Evolutionary conservation across 371 early-diverging fungal species (phyloP), one percentile per base, ranked within the genome.

Genomic region (Mortierella sp.): DNA sequence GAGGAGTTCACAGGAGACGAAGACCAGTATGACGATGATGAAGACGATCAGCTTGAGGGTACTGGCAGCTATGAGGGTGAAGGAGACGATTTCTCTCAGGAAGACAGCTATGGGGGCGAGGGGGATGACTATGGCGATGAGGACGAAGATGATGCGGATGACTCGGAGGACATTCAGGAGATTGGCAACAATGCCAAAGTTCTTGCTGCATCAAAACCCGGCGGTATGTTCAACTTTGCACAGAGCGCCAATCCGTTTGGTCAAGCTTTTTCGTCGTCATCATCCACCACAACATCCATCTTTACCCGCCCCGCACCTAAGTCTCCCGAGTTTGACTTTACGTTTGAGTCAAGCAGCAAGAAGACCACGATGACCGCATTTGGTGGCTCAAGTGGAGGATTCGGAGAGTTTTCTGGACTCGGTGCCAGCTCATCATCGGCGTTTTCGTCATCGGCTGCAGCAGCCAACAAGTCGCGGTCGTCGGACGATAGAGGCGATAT

Each of bases 271-370:
- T 48, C 73, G 54, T 19, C 55, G 0, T 73, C 73, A 0, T 73
- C 73, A 38, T 38, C 42, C 42, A 34, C 38, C 34, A 31, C 63
- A 16, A 31, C 63, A 16, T 73, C 73, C 0, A 9, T 11, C 31
- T 73, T 73, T 52, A 52, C 21, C 52, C 73, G 52, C 28, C 14
- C 34, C 13, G 48, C 75, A 24, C 58, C 50, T 34, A 63, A 76
- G 70, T 28, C 72, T 28, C 77, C 77, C 7, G 58, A 71, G 57
- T 77, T 77, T 45, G 71, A 45, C 48, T 77, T 77, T 71, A 58
- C 70, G 9, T 77, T 77, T 47, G 72, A 58, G 1, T 1, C n/a
- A 19, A 26, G 19, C 19, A 60, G 60, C 60, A 60, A 13, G 31
- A 58, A 26, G 14, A 34, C 73, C 14, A 73, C 31, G 19, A 10